These are phyloP conservation scores for Aquilaria malaccensis DNA, from an alignment of 345 rosid genomes.

Conservation along the genomic window DNA sequence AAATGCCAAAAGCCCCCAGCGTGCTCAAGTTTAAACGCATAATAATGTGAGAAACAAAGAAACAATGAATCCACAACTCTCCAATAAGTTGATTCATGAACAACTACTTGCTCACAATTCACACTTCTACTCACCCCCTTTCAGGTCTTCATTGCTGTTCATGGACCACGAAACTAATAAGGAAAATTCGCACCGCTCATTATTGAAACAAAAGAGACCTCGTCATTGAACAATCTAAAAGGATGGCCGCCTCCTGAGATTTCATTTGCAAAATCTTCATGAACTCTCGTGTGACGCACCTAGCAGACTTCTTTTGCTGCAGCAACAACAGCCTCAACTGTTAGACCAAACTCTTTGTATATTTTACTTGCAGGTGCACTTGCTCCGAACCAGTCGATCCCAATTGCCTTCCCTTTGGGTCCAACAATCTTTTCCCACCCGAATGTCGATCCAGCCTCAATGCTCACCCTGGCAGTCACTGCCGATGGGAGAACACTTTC, in stretches of 20 bases:
- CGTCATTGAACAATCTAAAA: conserved; percentile 6
- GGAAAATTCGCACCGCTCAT: conserved; percentile 19
- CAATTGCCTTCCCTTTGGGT: conserved; percentile 70
- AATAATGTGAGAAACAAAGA: too few species aligned
- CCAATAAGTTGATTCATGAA: too few species aligned
- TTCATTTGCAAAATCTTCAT: conserved; percentile 11
- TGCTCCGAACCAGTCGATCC: conserved; percentile 87
- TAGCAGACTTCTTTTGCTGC: conserved; percentile 60
- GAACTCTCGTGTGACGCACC: conserved; percentile 1
- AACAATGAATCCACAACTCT: too few species aligned
- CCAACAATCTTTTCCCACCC: conserved; percentile 86
- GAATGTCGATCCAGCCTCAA: conserved; percentile 91
- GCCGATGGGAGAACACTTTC: conserved; percentile 78
- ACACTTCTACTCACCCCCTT: not conserved
- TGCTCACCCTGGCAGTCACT: conserved; percentile 81
- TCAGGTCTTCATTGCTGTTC: conserved; percentile 17
- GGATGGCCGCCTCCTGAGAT: conserved; percentile 11
- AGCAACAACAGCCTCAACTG: conserved; percentile 62
- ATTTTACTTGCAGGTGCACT: conserved; percentile 85
- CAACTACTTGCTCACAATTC: too few species aligned
- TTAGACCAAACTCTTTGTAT: conserved; percentile 78
- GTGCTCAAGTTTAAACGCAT: too few species aligned
- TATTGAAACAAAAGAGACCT: conserved; percentile 28
- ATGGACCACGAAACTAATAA: conserved; percentile 15
- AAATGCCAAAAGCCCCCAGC: too few species aligned